Percentiles rank a stretch among this genome's conserved stretches.
phyloP scores from a whole-genome alignment of 306 rosid species.

The Castanea sativa region DNA sequence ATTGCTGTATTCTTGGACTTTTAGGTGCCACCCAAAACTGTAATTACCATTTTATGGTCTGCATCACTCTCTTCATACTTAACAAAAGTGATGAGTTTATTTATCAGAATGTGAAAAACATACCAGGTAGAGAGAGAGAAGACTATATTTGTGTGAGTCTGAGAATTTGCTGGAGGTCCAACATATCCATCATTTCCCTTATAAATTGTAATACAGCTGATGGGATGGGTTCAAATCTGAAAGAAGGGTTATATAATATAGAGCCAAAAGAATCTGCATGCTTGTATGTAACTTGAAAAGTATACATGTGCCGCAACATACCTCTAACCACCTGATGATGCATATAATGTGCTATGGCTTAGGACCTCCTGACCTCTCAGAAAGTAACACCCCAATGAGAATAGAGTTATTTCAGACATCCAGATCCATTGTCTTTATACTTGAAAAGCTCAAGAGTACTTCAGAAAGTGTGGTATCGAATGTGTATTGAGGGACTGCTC shows the following conservation, averaged over 20 bases:
- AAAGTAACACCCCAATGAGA: too few relatives aligned
- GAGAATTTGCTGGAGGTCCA: not conserved
- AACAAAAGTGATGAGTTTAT: not conserved
- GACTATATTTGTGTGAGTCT: not conserved
- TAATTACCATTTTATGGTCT: slow-evolving; percentile 9
- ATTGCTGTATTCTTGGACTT: not conserved
- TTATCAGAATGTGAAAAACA: not conserved
- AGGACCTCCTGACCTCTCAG: too few relatives aligned
- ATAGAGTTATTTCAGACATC: too few relatives aligned
- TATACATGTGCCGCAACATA: not conserved
- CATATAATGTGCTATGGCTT: too few relatives aligned
- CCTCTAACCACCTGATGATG: not conserved
- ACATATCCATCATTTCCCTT: not conserved
- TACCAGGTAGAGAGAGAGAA: not conserved
- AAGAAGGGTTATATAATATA: not conserved
- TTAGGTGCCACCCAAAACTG: slow-evolving; percentile 22
- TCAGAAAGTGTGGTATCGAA: too few relatives aligned
- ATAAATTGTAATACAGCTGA: not conserved
- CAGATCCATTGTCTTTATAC: too few relatives aligned
- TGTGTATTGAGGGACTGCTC: too few relatives aligned
- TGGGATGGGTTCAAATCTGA: not conserved
- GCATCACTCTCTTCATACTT: not conserved
- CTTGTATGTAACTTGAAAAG: not conserved
- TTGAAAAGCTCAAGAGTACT: too few relatives aligned
- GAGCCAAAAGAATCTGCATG: not conserved